These are phyloP conservation scores for Rubus parviflorus DNA, from an alignment of 306 rosid genomes.

Conservation along the genomic window DNA sequence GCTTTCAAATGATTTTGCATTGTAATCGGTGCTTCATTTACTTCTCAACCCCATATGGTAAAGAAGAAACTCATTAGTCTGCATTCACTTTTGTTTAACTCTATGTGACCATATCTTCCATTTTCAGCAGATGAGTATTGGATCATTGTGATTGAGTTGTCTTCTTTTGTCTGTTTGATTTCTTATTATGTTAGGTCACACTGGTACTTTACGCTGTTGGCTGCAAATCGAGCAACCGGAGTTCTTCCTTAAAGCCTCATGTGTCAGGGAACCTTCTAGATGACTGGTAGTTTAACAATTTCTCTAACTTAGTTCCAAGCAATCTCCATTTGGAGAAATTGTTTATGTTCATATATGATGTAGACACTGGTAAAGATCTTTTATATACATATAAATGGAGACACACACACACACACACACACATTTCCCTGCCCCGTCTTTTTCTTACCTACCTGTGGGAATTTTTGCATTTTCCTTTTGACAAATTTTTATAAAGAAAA, in stretches of 20 bases:
- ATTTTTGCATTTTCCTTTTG: not conserved
- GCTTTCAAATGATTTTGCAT: not conserved
- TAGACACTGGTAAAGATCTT: not conserved
- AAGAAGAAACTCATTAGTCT: not conserved
- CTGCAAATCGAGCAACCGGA: constrained; percentile 60
- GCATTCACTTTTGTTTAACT: not conserved
- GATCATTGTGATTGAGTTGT: not conserved
- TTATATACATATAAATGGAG: not conserved
- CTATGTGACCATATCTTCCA: not conserved
- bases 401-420: too few relatives aligned
- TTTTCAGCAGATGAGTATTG: not conserved
- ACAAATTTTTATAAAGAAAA: not conserved
- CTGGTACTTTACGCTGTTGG: constrained; percentile 59
- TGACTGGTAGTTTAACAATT: constrained; percentile 65
- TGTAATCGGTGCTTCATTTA: not conserved
- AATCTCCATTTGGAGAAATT: not conserved
- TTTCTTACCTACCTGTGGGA: not conserved
- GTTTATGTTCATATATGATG: not conserved
- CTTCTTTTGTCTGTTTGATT: constrained; percentile 19
- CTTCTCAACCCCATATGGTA: not conserved
- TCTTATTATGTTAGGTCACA: constrained; percentile 57
- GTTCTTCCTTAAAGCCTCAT: constrained; percentile 80
- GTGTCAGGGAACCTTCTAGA: constrained; percentile 65
- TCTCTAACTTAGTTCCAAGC: constrained; percentile 18
- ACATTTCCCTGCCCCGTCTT: not conserved